These are phyloP conservation scores for Dendrobium chrysotoxum DNA, from an alignment of 106 monocot genomes.

Conservation along the genomic window DNA sequence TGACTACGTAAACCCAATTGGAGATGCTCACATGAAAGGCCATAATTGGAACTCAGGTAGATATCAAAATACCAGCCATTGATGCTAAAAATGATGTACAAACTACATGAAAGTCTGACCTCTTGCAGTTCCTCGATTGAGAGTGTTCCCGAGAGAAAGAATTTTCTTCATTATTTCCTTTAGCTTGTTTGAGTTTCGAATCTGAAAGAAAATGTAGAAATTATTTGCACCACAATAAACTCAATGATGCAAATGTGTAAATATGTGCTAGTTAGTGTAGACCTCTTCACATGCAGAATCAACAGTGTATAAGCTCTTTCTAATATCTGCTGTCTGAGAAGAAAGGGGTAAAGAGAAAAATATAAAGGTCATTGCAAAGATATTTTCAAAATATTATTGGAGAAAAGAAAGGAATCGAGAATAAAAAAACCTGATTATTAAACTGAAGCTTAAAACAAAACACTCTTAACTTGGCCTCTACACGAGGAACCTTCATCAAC, in stretches of 20 bases:
- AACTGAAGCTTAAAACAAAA: constrained; percentile 22
- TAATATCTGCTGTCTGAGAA: constrained; percentile 64
- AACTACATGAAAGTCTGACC: constrained; percentile 28
- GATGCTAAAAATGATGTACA: no score
- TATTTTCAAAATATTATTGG: not conserved
- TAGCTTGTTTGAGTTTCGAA: constrained; percentile 73
- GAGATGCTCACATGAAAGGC: no score
- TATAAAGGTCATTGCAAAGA: not conserved
- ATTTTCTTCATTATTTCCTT: constrained; percentile 96
- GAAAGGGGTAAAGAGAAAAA: not conserved
- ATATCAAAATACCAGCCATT: no score
- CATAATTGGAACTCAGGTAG: no score
- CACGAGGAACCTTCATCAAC: constrained; percentile 26
- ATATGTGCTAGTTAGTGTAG: not conserved
- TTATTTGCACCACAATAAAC: not conserved
- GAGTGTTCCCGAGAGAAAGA: constrained; percentile 71
- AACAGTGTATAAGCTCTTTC: constrained; percentile 52
- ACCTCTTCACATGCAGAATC: constrained; percentile 79
- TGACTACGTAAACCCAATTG: no score
- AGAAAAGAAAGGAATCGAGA: no score
- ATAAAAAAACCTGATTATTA: constrained; percentile 2
- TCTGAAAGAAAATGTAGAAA: constrained; percentile 23
- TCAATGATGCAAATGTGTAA: not conserved
- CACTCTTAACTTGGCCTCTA: constrained; percentile 24
- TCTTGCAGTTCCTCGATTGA: constrained; percentile 93